Base-by-base conservation (phyloP, 2,329 filamentous ascomycete genomes). In the Ophiostoma himal-ulmi region DNA sequence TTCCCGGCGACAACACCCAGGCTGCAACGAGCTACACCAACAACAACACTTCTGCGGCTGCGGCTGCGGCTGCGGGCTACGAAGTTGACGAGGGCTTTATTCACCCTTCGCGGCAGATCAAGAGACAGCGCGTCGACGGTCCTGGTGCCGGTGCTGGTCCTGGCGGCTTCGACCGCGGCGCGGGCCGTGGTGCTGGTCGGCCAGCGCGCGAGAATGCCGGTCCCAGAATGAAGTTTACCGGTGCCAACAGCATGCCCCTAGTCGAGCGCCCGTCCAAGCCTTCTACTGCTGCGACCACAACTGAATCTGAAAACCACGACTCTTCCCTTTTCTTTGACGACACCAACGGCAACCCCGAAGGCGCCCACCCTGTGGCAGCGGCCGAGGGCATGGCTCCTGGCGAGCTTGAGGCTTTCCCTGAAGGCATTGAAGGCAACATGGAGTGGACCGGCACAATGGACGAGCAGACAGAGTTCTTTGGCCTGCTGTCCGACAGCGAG, bases 401-500 rank as follows among this genome's bases (percentile, higher is more conserved):
- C 54, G 34, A 26, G 10, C 30, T 7, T 48, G 57, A 41, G n/a
- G 36, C 70, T n/a, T 62, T 60, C 13, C 67, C 69, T 20, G 68
- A 54, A n/a, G 64, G 39, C 22, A 60, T 68, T 20, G 68, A 54
- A 20, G 64, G 39, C 34, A 60, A 68, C 75, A 87, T 84, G 75
- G 89, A 92, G 70, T 99, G 65, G 65, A 20, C 37, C 5, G 65
- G 65, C 65, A 48, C 65, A 10, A 66, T 66, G 67, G 67, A 30
- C 48, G 70, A 54, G 22, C 65, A 68, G 76, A 87, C 84, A 75
- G 89, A 92, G 70, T 99, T 97, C 82, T 98, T 96, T 76, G 95
- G 95, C 74, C 89, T 97, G 83, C 89, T 99, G 36, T 91, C 93
- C 76, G 90, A 96, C 70, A 88, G 96, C 74, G 95, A 99, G 82